Base-by-base conservation (phyloP, 2,329 filamentous ascomycete species). In the Sclerotinia trifoliorum region DNA sequence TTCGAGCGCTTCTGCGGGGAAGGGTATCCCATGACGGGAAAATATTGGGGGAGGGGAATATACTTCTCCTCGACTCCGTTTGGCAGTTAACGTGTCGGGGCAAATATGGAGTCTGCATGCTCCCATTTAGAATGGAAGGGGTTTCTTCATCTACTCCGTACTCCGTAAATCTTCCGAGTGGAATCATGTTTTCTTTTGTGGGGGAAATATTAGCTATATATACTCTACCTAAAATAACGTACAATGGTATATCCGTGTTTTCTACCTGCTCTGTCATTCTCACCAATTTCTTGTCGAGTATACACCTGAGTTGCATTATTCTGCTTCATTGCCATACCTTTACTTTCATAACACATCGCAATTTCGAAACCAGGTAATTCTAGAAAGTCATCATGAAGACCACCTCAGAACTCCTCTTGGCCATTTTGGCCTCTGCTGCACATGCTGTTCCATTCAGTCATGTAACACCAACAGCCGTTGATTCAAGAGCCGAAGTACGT, bases 371-470 rank as follows among this genome's bases (percentile, higher is more conserved):
- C 39, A 5, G 39, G 39, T 32, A 56, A 21, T 17, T 39, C 4
- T 26, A 26, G 15, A 19, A 65, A 46, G 26, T 17, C 24, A 65
- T n/a, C 10, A 60, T 66, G 64, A 60, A 58, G 54, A 48, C 42
- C n/a, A 39, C 17, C 15, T 66, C 64, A 7, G 44, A 26, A 10
- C 26, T 66, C 44, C 0, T 66, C 21, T n/a, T 66, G 19, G 64
- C 54, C 26, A 39, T 42, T 26, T 42, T 60, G 54, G 64, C 51
- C 21, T 32, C 54, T 26, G 51, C 44, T 1, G 64, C 17, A 3
- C 49, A 54, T 42, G 64, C 52, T 17, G 29, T 26, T 21, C 62
- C 62, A n/a, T 65, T 55, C 51, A 65, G 55, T 42, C 51, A 56
- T 21, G 61, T 48, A 7, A 49, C 24, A 21, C 46, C 29, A 54